A percentile compares a stretch with the other conserved stretches of the same genome.
phyloP scores from a whole-genome alignment of 2,329 filamentous ascomycete species.

The Chalaropsis ovoidea region DNA sequence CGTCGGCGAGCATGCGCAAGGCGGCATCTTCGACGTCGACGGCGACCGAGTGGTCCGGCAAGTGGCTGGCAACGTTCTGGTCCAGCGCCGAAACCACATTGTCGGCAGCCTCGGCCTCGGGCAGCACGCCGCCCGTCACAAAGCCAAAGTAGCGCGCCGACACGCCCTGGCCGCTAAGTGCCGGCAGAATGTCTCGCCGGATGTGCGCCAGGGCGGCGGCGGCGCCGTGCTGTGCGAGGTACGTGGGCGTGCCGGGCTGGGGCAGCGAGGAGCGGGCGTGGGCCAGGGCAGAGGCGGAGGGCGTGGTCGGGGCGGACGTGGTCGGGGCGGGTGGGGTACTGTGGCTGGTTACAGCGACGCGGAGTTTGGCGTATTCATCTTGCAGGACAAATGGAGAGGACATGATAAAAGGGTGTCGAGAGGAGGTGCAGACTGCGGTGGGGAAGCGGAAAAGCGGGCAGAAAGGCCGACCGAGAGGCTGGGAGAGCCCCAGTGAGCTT shows the following conservation, averaged over 20 bases:
- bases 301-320: conserved; percentile 4
- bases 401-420: background rate
- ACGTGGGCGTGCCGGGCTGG: background rate
- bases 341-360: background rate
- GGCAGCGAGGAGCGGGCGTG: conserved; percentile 17
- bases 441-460: too few relatives aligned
- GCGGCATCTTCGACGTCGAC: conserved; percentile 68
- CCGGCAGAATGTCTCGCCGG: conserved; percentile 41
- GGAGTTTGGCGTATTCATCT: conserved; percentile 19
- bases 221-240: background rate
- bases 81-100: conserved; percentile 72
- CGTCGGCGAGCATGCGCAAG: conserved; percentile 55
- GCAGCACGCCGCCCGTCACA: conserved; percentile 71
- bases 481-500: background rate
- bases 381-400: conserved; percentile 14
- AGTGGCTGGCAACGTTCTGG: conserved; percentile 66
- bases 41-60: conserved; percentile 62
- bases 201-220: conserved; percentile 34
- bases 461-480: too few relatives aligned
- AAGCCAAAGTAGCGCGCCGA: conserved; percentile 75
- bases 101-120: conserved; percentile 71
- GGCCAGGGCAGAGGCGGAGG: background rate
- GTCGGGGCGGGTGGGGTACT: background rate
- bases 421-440: too few relatives aligned
- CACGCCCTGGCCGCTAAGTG: conserved; percentile 55